Percentiles rank a stretch among this genome's conserved stretches.
phyloP scores from a whole-genome alignment of 2,329 filamentous ascomycete species.

The Trichoderma asperellum region DNA sequence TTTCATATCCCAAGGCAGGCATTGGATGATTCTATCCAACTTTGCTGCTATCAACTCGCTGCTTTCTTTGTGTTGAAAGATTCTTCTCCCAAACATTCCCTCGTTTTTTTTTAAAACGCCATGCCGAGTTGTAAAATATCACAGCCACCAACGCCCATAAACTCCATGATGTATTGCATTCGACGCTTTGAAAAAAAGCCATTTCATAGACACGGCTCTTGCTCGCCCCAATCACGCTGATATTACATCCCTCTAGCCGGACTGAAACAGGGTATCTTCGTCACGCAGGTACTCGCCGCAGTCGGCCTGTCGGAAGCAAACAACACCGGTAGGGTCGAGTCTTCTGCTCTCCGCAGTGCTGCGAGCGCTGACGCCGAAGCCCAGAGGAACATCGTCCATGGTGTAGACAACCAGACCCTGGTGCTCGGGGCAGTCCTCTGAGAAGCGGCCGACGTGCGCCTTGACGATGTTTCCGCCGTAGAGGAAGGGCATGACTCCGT shows the following conservation, averaged over 20 bases:
- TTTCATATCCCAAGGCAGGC: neutral
- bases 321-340: constrained; percentile 86
- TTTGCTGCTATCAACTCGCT: neutral
- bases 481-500: constrained; percentile 96
- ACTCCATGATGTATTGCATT: constrained; percentile 11
- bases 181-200: neutral
- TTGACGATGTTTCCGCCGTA: constrained; percentile 88
- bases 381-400: constrained; percentile 92
- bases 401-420: constrained; percentile 86
- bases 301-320: constrained; percentile 90
- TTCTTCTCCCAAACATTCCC: neutral
- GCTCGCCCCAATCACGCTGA: neutral
- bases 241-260: constrained; percentile 44
- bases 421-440: constrained; percentile 91
- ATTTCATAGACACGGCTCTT: neutral
- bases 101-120: neutral
- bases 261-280: constrained; percentile 67
- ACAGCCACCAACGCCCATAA: constrained; percentile 21
- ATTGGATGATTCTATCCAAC: neutral
- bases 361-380: constrained; percentile 85
- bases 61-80: neutral
- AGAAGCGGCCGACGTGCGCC: constrained; percentile 75
- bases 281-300: constrained; percentile 94
- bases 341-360: constrained; percentile 81
- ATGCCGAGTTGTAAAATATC: constrained; percentile 16